A percentile compares a stretch with the other conserved stretches of the same genome.
phyloP scores from a whole-genome alignment of 2,329 filamentous ascomycete genomes.

The Aspergillus calidoustus region DNA sequence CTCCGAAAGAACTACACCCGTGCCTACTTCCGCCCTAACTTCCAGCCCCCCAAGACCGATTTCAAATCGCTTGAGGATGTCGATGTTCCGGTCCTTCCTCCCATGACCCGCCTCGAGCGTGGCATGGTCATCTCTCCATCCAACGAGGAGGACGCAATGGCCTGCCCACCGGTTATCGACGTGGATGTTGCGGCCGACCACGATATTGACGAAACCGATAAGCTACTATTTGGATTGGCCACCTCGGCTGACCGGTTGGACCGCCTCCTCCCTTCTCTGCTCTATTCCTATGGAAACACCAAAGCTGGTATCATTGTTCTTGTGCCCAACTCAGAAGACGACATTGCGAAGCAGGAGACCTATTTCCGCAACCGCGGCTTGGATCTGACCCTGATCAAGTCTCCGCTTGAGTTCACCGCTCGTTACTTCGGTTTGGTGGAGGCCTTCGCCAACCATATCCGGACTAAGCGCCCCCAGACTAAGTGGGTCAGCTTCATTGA shows the following conservation, averaged over 20 bases:
- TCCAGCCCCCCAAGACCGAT: conserved; percentile 40
- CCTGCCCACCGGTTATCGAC: conserved; percentile 46
- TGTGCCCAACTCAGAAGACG: conserved; percentile 46
- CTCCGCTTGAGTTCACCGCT: conserved; percentile 47
- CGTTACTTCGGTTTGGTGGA: conserved; percentile 50
- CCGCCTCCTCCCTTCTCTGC: conserved; percentile 44
- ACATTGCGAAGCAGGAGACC: conserved; percentile 44
- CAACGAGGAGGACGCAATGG: conserved; percentile 36
- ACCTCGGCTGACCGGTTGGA: conserved; percentile 50
- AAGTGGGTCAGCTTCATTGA: conserved; percentile 50
- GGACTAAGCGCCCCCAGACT: conserved; percentile 44
- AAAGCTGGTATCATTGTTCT: conserved; percentile 48
- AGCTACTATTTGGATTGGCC: conserved; percentile 48
- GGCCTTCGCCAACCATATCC: conserved; percentile 45
- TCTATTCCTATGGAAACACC: conserved; percentile 49
- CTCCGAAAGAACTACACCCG: conserved; percentile 51
- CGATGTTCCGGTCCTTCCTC: conserved; percentile 42
- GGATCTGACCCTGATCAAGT: conserved; percentile 45
- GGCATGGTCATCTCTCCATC: conserved; percentile 43
- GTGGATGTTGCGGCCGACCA: conserved; percentile 46
- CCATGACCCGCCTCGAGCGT: conserved; percentile 44
- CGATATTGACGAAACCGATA: conserved; percentile 45
- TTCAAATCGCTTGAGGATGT: conserved; percentile 46
- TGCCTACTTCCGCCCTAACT: conserved; percentile 46
- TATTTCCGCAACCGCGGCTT: conserved; percentile 49